Percentiles rank a stretch among this genome's conserved stretches.
These are phyloP conservation scores for Acanthamoeba triangularis DNA, from an alignment of 208 protist genomes.

Conservation along the genomic window DNA sequence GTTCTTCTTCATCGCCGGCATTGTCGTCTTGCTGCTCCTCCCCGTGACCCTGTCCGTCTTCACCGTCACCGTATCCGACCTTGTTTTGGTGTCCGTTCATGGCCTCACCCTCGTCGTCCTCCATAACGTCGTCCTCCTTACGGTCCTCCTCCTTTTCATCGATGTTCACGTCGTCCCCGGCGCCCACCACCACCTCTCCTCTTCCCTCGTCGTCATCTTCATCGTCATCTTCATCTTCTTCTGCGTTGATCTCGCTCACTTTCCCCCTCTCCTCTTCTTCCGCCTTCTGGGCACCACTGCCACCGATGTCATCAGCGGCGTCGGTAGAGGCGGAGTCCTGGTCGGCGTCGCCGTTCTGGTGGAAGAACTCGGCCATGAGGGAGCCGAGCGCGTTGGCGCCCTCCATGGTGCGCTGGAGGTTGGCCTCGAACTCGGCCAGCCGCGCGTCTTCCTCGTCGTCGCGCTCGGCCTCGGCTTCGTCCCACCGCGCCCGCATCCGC, in stretches of 20 bases:
- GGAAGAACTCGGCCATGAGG: constrained; percentile 21
- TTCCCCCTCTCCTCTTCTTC: neutral
- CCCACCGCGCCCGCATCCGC: neutral
- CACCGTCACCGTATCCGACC: too few species aligned
- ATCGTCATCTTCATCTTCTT: neutral
- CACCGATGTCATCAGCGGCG: neutral
- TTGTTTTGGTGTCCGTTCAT: too few species aligned
- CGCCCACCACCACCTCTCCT: neutral
- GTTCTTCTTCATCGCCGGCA: too few species aligned
- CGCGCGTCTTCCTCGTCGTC: neutral
- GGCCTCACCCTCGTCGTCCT: neutral
- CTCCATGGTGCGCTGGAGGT: constrained; percentile 39
- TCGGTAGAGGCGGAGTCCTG: neutral
- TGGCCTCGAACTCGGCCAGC: constrained; percentile 38
- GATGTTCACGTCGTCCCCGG: neutral
- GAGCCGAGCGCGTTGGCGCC: neutral
- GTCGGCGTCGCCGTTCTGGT: neutral
- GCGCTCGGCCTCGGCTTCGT: neutral
- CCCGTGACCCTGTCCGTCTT: neutral
- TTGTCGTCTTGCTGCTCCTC: neutral
- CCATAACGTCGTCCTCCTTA: neutral
- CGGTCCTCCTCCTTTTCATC: neutral
- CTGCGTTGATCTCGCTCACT: neutral
- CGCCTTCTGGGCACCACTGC: neutral
- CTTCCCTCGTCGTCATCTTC: neutral